Evolutionary conservation across 371 early-diverging fungal genomes (phyloP).

Genomic region (Mortierella sp.): DNA sequence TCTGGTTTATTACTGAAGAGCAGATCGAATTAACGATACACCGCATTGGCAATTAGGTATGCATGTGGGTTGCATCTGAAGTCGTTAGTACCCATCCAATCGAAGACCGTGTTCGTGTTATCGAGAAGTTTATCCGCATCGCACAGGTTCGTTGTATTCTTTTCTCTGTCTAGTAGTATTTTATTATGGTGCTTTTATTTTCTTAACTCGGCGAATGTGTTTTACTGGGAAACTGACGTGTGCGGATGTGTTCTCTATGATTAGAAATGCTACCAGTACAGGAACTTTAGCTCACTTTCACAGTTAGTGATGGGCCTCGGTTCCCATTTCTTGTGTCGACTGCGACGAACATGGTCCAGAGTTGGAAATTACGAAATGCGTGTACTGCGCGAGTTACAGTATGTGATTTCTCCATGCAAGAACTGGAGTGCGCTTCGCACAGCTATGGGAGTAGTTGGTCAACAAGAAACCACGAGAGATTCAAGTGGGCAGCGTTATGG

Average conservation of each 20-base stretch:
- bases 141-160: slow-evolving; percentile 59
- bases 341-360: slow-evolving; percentile 64
- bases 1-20: slow-evolving; percentile 9
- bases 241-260: background rate
- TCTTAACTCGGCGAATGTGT: too few species aligned
- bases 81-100: slow-evolving; percentile 66
- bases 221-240: too few species aligned
- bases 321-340: slow-evolving; percentile 60
- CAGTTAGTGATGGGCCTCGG: slow-evolving; percentile 69
- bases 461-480: slow-evolving; percentile 16
- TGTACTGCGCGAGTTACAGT: slow-evolving; percentile 62
- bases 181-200: too few species aligned
- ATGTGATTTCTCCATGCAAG: slow-evolving; percentile 63
- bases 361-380: slow-evolving; percentile 60
- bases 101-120: slow-evolving; percentile 69
- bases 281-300: slow-evolving; percentile 68
- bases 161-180: too few species aligned
- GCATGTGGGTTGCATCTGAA: slow-evolving; percentile 75
- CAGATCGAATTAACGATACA: slow-evolving; percentile 5
- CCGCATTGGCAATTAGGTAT: slow-evolving; percentile 17
- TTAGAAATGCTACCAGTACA: slow-evolving; percentile 68
- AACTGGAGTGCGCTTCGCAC: slow-evolving; percentile 69
- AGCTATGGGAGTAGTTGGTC: slow-evolving; percentile 59
- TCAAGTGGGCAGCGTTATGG: background rate
- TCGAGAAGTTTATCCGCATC: slow-evolving; percentile 79